These are phyloP conservation scores for Fusarium goolgardi DNA, from an alignment of 2,329 filamentous ascomycete species.

Conservation along the genomic window DNA sequence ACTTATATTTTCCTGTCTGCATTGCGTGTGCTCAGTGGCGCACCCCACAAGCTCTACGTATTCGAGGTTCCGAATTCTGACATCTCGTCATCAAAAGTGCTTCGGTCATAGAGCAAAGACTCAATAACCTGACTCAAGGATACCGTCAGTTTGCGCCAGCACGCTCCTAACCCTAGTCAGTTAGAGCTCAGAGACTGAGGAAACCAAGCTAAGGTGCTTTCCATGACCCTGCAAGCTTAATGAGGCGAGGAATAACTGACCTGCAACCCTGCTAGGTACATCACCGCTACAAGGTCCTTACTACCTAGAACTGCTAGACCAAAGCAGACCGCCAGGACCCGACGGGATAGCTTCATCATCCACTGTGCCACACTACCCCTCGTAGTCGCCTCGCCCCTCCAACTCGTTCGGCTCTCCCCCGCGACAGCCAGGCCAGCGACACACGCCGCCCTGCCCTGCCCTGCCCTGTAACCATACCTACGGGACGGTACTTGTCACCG, in stretches of 20 bases:
- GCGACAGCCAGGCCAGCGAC: conserved; percentile 1
- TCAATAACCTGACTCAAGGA: conserved; percentile 14
- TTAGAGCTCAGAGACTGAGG: conserved; percentile 8
- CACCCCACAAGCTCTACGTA: conserved; percentile 32
- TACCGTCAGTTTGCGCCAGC: conserved; percentile 4
- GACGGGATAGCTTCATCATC: conserved; percentile 8
- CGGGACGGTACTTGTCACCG: conserved; percentile 17
- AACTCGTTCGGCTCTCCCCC: conserved; percentile 15
- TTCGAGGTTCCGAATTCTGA: conserved; percentile 8
- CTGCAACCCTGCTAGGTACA: conserved; percentile 7
- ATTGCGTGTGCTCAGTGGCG: conserved; percentile 42
- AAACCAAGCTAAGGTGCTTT: conserved; percentile 20
- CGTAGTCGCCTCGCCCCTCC: conserved; percentile 18
- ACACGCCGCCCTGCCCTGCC: conserved; percentile 19
- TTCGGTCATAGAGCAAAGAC: conserved; percentile 26
- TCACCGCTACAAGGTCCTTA: neutral
- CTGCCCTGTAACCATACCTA: conserved; percentile 25
- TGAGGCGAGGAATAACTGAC: conserved; percentile 10
- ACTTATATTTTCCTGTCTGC: conserved; percentile 26
- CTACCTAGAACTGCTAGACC: neutral
- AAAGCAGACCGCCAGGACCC: conserved; percentile 5
- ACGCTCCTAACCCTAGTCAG: conserved; percentile 4
- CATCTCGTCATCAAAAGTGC: conserved; percentile 17
- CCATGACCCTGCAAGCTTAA: conserved; percentile 24
- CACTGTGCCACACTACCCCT: conserved; percentile 11